Percentiles rank a stretch among this genome's conserved stretches.
Conservation (phyloP, 2,329 filamentous ascomycete species). For the Juglanconis oblonga region DNA sequence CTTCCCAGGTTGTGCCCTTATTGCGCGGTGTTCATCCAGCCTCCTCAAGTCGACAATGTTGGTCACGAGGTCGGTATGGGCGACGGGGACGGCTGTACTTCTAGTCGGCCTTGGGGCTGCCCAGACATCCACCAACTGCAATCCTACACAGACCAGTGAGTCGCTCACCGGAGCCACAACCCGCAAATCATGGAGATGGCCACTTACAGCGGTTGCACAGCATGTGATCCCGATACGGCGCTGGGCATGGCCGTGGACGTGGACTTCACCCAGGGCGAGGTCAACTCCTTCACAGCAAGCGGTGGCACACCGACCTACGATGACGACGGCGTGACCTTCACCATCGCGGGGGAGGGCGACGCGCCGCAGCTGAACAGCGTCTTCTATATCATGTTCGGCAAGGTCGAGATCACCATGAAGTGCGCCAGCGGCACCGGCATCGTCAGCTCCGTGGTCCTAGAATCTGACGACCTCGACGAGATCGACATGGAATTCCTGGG, state of each 20-base stretch:
- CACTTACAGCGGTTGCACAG: slow-evolving; percentile 35
- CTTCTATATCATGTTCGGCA: slow-evolving; percentile 99
- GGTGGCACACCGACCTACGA: slow-evolving; percentile 71
- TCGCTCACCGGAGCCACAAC: background rate
- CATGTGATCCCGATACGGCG: slow-evolving; percentile 74
- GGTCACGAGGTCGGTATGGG: slow-evolving; percentile 21
- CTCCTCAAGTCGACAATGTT: slow-evolving; percentile 19
- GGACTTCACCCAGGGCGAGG: slow-evolving; percentile 76
- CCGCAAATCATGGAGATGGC: background rate
- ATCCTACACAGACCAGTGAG: slow-evolving; percentile 29
- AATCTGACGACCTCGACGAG: slow-evolving; percentile 90
- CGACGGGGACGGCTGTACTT: slow-evolving; percentile 17
- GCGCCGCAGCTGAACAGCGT: slow-evolving; percentile 82
- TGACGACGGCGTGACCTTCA: slow-evolving; percentile 75
- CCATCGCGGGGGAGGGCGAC: slow-evolving; percentile 74
- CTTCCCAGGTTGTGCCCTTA: background rate
- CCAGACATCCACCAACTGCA: slow-evolving; percentile 33
- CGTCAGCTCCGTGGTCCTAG: slow-evolving; percentile 85
- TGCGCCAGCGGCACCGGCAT: slow-evolving; percentile 86
- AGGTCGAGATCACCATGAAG: slow-evolving; percentile 81
- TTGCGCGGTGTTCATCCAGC: background rate
- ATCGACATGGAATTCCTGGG: slow-evolving; percentile 98
- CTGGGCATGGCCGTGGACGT: slow-evolving; percentile 79
- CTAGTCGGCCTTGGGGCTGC: slow-evolving; percentile 23
- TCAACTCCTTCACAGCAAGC: slow-evolving; percentile 71